These are phyloP conservation scores for Nitzschia putrida DNA, from an alignment of 108 stramenopile genomes.

Conservation along the genomic window DNA sequence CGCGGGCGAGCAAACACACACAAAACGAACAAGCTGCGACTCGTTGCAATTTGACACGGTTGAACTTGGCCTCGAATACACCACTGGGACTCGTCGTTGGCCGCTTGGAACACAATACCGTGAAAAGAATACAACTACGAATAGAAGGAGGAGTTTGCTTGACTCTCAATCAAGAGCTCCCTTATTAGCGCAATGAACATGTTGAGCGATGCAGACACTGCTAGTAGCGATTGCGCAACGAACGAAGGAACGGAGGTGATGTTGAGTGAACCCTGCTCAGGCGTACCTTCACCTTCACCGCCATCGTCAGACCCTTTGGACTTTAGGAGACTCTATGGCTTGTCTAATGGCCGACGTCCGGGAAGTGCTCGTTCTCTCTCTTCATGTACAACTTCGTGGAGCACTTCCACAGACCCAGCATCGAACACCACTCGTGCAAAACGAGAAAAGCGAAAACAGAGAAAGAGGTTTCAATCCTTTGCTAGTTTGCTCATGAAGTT, in stretches of 20 bases:
- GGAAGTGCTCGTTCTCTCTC: slow-evolving; percentile 15
- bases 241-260: neutral
- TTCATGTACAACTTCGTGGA: slow-evolving; percentile 20
- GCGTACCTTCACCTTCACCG: neutral
- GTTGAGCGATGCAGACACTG: neutral
- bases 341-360: neutral
- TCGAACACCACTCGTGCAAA: slow-evolving; percentile 31
- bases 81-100: too few species aligned
- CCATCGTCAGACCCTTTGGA: slow-evolving; percentile 2
- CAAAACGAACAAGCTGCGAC: too few species aligned
- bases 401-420: slow-evolving; percentile 10
- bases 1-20: too few species aligned
- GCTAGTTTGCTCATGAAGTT: slow-evolving; percentile 66
- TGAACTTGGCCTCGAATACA: too few species aligned
- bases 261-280: neutral
- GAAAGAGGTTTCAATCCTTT: slow-evolving; percentile 61
- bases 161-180: neutral
- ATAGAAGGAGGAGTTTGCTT: too few species aligned
- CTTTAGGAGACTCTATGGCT: neutral
- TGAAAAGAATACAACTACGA: too few species aligned
- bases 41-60: too few species aligned
- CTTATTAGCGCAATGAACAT: neutral
- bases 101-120: too few species aligned
- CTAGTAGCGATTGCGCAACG: neutral
- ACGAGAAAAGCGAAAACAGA: slow-evolving; percentile 42